Evolutionary conservation across 192 early-diverging fungal genomes (phyloP).

Genomic region (Gaertneriomyces sp.): DNA sequence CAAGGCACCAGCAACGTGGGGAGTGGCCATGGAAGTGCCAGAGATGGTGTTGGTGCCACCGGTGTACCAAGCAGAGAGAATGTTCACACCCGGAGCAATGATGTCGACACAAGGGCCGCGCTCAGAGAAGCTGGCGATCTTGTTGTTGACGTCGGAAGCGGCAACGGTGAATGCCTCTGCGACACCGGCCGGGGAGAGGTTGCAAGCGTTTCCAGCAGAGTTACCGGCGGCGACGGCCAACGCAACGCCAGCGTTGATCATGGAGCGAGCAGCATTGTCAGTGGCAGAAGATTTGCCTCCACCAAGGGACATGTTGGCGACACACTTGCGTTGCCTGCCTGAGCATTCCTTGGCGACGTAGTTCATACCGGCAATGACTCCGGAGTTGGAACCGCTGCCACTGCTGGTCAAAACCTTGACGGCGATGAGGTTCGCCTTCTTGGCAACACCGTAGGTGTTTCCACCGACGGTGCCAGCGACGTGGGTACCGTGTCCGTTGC

Average conservation of each 20-base stretch:
- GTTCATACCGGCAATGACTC: constrained; percentile 53
- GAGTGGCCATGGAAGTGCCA: constrained; percentile 60
- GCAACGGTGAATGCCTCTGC: constrained; percentile 31
- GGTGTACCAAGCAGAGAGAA: constrained; percentile 41
- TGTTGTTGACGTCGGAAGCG: constrained; percentile 27
- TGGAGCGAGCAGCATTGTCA: constrained; percentile 43
- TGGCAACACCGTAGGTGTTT: constrained; percentile 62
- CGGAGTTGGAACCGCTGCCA: constrained; percentile 50
- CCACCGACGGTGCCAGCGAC: constrained; percentile 47
- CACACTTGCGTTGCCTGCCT: constrained; percentile 10
- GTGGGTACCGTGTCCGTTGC: constrained; percentile 47
- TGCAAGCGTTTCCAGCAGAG: constrained; percentile 52
- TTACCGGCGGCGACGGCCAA: constrained; percentile 50
- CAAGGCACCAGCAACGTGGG: constrained; percentile 55
- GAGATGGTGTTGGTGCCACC: constrained; percentile 31
- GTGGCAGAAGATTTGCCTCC: constrained; percentile 66
- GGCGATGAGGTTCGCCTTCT: constrained; percentile 51
- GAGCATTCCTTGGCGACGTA: constrained; percentile 31
- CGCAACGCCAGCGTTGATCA: constrained; percentile 37
- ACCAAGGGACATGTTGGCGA: constrained; percentile 68
- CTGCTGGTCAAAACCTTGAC: constrained; percentile 56
- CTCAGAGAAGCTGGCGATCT: constrained; percentile 46
- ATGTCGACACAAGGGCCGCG: constrained; percentile 59
- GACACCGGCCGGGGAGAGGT: constrained; percentile 46
- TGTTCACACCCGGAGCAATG: constrained; percentile 57